Base-by-base conservation (phyloP, 306 rosid genomes). In the Lupinus albus region DNA sequence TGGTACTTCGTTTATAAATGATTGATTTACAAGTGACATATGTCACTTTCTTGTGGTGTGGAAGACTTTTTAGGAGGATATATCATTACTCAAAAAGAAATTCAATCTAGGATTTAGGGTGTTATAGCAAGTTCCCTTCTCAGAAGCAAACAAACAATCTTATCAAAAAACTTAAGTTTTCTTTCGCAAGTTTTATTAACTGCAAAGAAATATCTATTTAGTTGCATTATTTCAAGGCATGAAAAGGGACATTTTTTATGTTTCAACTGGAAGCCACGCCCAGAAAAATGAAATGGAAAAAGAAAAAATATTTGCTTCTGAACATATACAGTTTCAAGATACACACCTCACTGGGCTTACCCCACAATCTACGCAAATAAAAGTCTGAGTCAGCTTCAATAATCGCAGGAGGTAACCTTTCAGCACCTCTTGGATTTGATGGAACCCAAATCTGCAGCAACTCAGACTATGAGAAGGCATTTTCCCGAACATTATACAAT, bases 391-490 rank as follows among this genome's bases (percentile, higher is more conserved):
- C 88, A 10, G 96, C 96, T 60, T 76, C 90, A 70, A 90, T 68
- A 68, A 94, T 90, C 41, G 81, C 84, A 18, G 96, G 96, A 33
- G 99, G 89, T 69, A 94, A 73, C 68, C 83, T 85, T 81, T 94
- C 97, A 14, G 97, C 99, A 48, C 99, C 99, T 81, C 85, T 88
- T 64, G 97, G 99, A 80, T 90, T 90, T 74, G 99, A 86, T 55
- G 99, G 82, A 66, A 72, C 86, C 99, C 97, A 94, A 74, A 90
- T 94, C 99, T 94, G 88, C 11, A 71, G 61, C 44, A 55, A 13
- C 73, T 59, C 53, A 8, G 11, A 16, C 50, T 17, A 36, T 28
- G 32, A 52, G 39, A 67, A 5, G 41, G 12, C 10, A 73, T 47
- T 36, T 53, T 67, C 8, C 74, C 4, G 3, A 67, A 67, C 15